Conservation (phyloP, 495 filamentous ascomycete species). For the Neurospora africana region DNA sequence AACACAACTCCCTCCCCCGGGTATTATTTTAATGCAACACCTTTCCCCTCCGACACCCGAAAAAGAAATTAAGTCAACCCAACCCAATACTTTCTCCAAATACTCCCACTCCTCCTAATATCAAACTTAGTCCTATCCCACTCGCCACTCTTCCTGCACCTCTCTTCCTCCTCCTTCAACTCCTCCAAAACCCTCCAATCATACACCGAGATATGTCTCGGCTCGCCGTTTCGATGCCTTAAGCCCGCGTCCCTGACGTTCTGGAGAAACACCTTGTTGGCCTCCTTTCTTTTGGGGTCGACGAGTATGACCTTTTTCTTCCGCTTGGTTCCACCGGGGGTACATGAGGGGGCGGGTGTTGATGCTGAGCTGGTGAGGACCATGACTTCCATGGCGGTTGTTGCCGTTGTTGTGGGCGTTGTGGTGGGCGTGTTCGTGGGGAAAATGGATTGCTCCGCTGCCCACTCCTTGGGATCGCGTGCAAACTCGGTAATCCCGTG, state of each 20-base stretch:
- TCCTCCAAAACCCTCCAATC: conserved; percentile 42
- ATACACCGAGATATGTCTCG: conserved; percentile 33
- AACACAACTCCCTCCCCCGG: neutral
- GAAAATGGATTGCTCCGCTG: neutral
- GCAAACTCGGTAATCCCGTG: conserved; percentile 29
- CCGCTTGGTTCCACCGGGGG: conserved; percentile 20
- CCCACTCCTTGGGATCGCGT: conserved; percentile 25
- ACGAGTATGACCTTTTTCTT: conserved; percentile 35
- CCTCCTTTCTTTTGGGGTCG: conserved; percentile 27
- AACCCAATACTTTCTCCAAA: conserved; percentile 17
- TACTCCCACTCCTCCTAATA: neutral
- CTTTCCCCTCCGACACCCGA: neutral
- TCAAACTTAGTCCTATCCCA: neutral
- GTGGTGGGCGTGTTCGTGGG: neutral
- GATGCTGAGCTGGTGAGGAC: conserved; percentile 18
- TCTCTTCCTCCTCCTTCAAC: conserved; percentile 28
- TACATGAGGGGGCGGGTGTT: conserved; percentile 11
- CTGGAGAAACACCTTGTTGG: conserved; percentile 29
- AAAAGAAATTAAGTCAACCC: conserved; percentile 12
- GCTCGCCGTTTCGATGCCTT: conserved; percentile 22
- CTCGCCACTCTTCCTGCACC: conserved; percentile 2
- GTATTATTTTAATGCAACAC: neutral
- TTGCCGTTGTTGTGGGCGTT: neutral
- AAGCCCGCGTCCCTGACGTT: conserved; percentile 23
- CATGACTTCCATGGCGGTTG: conserved; percentile 11